These are phyloP conservation scores for Aspergillus homomorphus DNA, from an alignment of 495 filamentous ascomycete genomes.

Conservation along the genomic window DNA sequence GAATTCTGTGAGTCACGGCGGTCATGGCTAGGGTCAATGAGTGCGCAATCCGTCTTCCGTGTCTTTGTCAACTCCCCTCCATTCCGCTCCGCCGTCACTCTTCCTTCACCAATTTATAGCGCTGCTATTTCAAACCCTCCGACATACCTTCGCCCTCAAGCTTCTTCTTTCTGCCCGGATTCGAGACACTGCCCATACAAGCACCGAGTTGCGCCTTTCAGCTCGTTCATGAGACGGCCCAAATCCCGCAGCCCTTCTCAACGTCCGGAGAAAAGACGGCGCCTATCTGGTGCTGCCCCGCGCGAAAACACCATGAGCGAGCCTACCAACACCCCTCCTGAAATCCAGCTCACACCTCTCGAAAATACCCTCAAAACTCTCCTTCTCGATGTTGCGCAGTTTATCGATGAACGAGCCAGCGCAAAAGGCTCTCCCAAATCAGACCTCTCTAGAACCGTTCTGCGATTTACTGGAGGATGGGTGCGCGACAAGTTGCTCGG, in stretches of 20 bases:
- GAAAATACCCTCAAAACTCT: constrained; percentile 68
- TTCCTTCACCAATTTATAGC: constrained; percentile 9
- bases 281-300: constrained; percentile 25
- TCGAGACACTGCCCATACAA: background rate
- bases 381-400: constrained; percentile 69
- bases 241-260: constrained; percentile 22
- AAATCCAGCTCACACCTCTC: constrained; percentile 58
- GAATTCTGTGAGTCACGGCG: background rate
- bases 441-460: constrained; percentile 29
- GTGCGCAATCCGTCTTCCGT: background rate
- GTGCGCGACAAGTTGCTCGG: constrained; percentile 94
- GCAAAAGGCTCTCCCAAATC: constrained; percentile 33
- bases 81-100: constrained; percentile 1
- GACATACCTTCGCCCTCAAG: background rate
- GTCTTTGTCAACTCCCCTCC: background rate
- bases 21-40: constrained; percentile 9
- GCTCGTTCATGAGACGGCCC: constrained; percentile 30
- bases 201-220: background rate
- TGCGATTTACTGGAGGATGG: constrained; percentile 98
- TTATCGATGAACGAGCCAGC: constrained; percentile 56
- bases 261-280: constrained; percentile 34
- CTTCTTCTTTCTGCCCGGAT: background rate
- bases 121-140: background rate
- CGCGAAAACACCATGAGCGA: constrained; percentile 14
- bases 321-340: constrained; percentile 23